These are phyloP conservation scores for Spiromastix sp. DNA, from an alignment of 2,329 filamentous ascomycete species.

Conservation along the genomic window DNA sequence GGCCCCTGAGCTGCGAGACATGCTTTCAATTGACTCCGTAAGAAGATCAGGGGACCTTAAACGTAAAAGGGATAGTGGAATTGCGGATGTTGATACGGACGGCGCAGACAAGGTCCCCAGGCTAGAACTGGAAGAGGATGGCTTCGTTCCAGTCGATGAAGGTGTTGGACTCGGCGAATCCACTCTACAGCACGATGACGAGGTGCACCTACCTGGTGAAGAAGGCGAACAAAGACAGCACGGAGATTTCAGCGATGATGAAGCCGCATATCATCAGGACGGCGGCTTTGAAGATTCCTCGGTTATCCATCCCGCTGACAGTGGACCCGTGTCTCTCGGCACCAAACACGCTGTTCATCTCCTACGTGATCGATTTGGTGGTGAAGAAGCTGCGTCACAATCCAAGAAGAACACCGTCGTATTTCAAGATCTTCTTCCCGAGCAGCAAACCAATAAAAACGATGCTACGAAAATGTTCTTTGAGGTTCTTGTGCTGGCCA, in stretches of 20 bases:
- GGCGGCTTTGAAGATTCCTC: constrained; percentile 72
- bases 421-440: constrained; percentile 86
- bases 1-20: constrained; percentile 86
- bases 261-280: constrained; percentile 34
- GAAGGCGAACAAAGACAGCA: constrained; percentile 37
- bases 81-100: constrained; percentile 66
- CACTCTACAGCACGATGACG: constrained; percentile 37
- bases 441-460: constrained; percentile 66
- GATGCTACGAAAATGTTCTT: constrained; percentile 99
- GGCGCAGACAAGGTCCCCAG: constrained; percentile 55
- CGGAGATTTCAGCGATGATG: constrained; percentile 37
- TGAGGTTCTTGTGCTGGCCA: constrained; percentile 87
- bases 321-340: constrained; percentile 75
- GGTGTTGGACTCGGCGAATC: constrained; percentile 44
- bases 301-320: constrained; percentile 69
- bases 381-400: constrained; percentile 54
- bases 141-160: constrained; percentile 37
- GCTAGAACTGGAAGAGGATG: constrained; percentile 54
- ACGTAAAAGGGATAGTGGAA: constrained; percentile 82
- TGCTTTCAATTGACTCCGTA: constrained; percentile 78
- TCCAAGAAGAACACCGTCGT: constrained; percentile 67
- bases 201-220: constrained; percentile 57
- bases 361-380: constrained; percentile 76
- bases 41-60: constrained; percentile 72
- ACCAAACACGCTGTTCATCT: constrained; percentile 96